Percentiles rank a stretch among this genome's conserved stretches.
phyloP scores from a whole-genome alignment of 805 yeast genomes.

The Sugiyamaella chiloensis region DNA sequence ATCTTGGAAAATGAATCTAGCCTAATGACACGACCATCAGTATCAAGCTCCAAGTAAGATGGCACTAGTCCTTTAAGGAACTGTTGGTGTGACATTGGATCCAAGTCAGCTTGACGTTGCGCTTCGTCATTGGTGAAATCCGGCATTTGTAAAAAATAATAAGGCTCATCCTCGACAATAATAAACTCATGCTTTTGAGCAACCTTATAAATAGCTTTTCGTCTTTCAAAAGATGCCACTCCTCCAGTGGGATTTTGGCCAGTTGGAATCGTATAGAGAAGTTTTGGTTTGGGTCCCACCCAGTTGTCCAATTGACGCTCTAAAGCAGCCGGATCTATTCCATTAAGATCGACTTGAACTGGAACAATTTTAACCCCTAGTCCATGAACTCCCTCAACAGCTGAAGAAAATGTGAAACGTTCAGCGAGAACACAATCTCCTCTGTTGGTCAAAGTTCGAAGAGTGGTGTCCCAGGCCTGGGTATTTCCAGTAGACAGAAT shows the following conservation, averaged over 20 bases:
- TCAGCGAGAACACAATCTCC: conserved; percentile 82
- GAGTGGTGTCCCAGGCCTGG: conserved; percentile 78
- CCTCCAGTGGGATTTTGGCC: conserved; percentile 99
- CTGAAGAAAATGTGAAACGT: conserved; percentile 77
- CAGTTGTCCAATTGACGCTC: conserved; percentile 62
- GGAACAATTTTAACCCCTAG: conserved; percentile 67
- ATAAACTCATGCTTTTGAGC: conserved; percentile 83
- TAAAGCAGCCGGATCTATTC: conserved; percentile 70
- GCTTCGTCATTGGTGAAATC: conserved; percentile 49
- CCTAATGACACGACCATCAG: conserved; percentile 84
- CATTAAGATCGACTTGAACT: conserved; percentile 71
- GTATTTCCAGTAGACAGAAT: conserved; percentile 80
- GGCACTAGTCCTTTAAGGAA: conserved; percentile 66
- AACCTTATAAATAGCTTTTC: conserved; percentile 67
- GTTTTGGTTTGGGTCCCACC: conserved; percentile 70
- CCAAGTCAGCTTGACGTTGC: conserved; percentile 20
- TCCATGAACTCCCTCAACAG: conserved; percentile 76
- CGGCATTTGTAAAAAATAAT: conserved; percentile 94
- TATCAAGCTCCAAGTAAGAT: conserved; percentile 71
- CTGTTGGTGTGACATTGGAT: conserved; percentile 49
- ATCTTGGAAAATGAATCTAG: conserved; percentile 89
- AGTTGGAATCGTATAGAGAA: conserved; percentile 86
- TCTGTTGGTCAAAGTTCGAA: conserved; percentile 70
- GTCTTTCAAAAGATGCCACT: conserved; percentile 70
- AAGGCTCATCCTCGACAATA: conserved; percentile 94